A percentile compares a stretch with the other conserved stretches of the same genome.
phyloP scores from a whole-genome alignment of 345 rosid species.

The Eucalyptus globulus region DNA sequence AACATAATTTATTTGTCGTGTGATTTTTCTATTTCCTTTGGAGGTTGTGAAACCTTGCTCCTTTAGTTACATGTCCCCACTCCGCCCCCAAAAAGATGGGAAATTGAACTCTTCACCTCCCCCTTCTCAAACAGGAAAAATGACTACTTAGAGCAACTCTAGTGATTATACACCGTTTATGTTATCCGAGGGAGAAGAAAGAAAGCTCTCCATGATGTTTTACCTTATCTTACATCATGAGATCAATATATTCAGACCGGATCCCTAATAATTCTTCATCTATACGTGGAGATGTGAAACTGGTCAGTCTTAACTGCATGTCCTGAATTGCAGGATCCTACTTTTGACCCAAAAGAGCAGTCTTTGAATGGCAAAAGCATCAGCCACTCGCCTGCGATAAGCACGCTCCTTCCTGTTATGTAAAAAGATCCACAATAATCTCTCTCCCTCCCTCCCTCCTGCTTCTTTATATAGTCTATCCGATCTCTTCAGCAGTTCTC shows the following conservation, averaged over 20 bases:
- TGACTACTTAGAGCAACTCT: no score
- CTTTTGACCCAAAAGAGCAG: background rate
- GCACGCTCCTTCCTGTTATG: background rate
- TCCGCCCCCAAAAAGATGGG: accelerated
- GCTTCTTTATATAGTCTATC: background rate
- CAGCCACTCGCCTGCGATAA: background rate
- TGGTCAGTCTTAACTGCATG: background rate
- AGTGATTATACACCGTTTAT: background rate
- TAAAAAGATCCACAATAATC: background rate
- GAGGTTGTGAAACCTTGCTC: no score
- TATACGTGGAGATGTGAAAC: background rate
- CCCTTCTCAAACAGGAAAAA: no score
- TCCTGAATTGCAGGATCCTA: background rate
- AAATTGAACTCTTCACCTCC: no score
- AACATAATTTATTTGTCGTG: background rate
- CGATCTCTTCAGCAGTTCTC: background rate
- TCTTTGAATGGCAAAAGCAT: background rate
- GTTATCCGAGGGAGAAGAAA: accelerated
- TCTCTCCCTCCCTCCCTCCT: background rate
- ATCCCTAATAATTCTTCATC: background rate
- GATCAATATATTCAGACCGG: background rate
- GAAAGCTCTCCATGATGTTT: background rate
- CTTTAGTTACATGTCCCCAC: no score
- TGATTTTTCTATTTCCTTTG: background rate
- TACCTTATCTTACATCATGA: background rate